Base-by-base conservation (phyloP, 352 stramenopile genomes). In the Peronospora farinosa region DNA sequence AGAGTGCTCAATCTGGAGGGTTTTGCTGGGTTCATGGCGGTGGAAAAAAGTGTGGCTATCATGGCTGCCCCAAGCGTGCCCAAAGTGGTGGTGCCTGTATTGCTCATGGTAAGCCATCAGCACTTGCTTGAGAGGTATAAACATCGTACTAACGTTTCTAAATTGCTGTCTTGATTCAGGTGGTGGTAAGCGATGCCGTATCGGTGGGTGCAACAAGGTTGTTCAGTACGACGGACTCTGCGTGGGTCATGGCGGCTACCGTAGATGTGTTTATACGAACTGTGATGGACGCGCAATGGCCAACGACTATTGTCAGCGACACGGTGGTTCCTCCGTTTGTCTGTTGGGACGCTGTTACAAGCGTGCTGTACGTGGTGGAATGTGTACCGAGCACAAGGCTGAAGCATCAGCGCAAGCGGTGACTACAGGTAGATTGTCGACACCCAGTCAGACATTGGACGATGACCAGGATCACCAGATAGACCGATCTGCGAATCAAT, bases 31-130 rank as follows among this genome's bases (percentile, higher is more conserved):
- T 71, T 35, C 73, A 82, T 37, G 73, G 73, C 19, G 73, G 73
- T 37, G 73, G 73, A 31, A 84, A 84, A 40, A 74, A 75, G n/a
- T 84, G 72, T 37, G 66, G 70, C 31, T 62, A 62, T 23, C 48
- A 65, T 5, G 60, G 60, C 0, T 83, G 72, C 37, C 45, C 57
- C 27, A 80, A 76, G 45, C 56, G 66, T 27, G 70, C 72, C 6
- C 72, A 80, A 38, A 78, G 66, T 2, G 69, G 67, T 32, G 69
- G 72, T 7, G 70, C 65, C 28, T 80, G 67, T 32, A 73, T 71
- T 61, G 57, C 67, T 38, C 73, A 84, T 50, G 73, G 73, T 54
- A 51, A 49, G 50, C 40, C 13, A 44, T 25, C 5, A 41, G 16
- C 40, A 41, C n/a, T n/a, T n/a, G 17, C 9, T 28, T 12, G 17